Evolutionary conservation across 768 basidiomycete genomes (phyloP).

Genomic region (Tricholoma flavovirens): DNA sequence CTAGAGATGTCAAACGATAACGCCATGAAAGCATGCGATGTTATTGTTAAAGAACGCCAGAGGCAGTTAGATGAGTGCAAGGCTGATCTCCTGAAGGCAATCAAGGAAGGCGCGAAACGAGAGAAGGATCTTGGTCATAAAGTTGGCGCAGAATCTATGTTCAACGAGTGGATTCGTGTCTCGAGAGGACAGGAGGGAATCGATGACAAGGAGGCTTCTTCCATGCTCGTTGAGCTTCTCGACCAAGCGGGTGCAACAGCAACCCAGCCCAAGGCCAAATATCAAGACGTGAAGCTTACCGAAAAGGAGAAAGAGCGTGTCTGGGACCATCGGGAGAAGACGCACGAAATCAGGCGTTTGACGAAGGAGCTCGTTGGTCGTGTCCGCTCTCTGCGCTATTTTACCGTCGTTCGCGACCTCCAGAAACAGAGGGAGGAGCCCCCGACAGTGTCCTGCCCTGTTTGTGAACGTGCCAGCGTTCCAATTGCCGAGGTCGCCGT

Average conservation of each 20-base stretch:
- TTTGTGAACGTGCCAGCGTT: conserved; percentile 49
- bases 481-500: conserved; percentile 71
- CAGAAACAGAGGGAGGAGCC: conserved; percentile 68
- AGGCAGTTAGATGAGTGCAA: conserved; percentile 78
- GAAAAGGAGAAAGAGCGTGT: conserved; percentile 54
- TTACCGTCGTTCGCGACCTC: conserved; percentile 84
- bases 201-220: conserved; percentile 72
- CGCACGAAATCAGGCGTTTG: conserved; percentile 78
- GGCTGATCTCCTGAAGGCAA: conserved; percentile 58
- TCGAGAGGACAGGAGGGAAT: conserved; percentile 59
- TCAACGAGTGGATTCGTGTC: conserved; percentile 71
- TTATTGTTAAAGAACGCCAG: conserved; percentile 79
- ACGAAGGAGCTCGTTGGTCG: conserved; percentile 88
- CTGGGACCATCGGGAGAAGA: conserved; percentile 83
- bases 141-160: conserved; percentile 65
- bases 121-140: conserved; percentile 60
- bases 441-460: conserved; percentile 55
- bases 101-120: conserved; percentile 59
- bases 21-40: conserved; percentile 89
- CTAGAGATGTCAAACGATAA: conserved; percentile 66
- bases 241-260: conserved; percentile 51
- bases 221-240: conserved; percentile 52
- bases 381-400: conserved; percentile 86
- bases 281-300: conserved; percentile 51
- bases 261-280: conserved; percentile 42